Evolutionary conservation across 108 stramenopile genomes (phyloP).

Genomic region (Poteriospumella lacustris): DNA sequence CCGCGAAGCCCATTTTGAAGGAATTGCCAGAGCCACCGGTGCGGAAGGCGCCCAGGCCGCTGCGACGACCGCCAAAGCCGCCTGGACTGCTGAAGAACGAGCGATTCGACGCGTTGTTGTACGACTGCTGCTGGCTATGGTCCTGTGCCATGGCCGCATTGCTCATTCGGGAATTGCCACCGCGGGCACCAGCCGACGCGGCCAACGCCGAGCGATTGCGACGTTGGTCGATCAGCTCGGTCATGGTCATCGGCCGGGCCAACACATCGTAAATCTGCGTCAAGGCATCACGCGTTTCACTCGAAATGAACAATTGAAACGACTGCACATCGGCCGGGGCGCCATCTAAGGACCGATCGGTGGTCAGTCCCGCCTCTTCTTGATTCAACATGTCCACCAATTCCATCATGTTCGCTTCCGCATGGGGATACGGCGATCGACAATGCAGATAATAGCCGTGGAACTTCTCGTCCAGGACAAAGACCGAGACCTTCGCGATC

Average conservation of each 20-base stretch:
- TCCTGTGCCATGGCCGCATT: too few relatives aligned
- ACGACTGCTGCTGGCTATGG: too few relatives aligned
- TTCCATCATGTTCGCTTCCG: slow-evolving; percentile 64
- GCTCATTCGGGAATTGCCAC: too few relatives aligned
- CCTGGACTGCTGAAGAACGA: too few relatives aligned
- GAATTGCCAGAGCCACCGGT: too few relatives aligned
- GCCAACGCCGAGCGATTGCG: too few relatives aligned
- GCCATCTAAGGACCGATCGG: slow-evolving; percentile 60
- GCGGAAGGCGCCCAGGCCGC: too few relatives aligned
- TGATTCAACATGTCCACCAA: slow-evolving; percentile 60
- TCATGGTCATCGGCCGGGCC: not conserved
- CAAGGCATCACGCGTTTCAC: not conserved
- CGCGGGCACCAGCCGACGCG: too few relatives aligned
- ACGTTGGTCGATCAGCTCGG: not conserved
- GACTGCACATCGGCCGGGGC: slow-evolving; percentile 47
- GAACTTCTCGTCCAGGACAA: slow-evolving; percentile 32
- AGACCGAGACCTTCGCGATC: slow-evolving; percentile 64
- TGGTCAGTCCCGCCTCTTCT: slow-evolving; percentile 58
- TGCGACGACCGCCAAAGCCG: too few relatives aligned
- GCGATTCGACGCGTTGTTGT: too few relatives aligned
- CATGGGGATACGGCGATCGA: slow-evolving; percentile 63
- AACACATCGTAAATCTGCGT: not conserved
- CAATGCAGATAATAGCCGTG: slow-evolving; percentile 67
- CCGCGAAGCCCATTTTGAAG: not conserved
- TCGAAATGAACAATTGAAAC: slow-evolving; percentile 51